A percentile compares a stretch with the other conserved stretches of the same genome.
Conservation (phyloP, 768 basidiomycete genomes). For the Trametes gibbosa region DNA sequence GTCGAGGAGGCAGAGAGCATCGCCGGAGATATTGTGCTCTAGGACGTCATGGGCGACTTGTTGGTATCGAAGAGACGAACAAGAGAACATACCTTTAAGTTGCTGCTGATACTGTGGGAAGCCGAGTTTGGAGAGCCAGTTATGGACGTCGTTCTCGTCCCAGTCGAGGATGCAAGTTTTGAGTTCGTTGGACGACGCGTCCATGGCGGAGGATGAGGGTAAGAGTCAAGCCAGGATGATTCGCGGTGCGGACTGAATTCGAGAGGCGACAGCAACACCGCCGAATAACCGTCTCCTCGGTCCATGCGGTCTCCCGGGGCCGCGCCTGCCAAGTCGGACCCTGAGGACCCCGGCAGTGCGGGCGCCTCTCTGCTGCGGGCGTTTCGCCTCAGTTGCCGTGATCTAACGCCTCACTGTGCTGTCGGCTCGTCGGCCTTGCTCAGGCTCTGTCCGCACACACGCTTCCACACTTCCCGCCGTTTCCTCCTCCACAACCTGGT, state of each 20-base stretch:
- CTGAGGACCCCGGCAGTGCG: neutral
- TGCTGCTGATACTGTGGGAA: constrained; percentile 82
- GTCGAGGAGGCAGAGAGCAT: constrained; percentile 81
- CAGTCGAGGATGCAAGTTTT: constrained; percentile 48
- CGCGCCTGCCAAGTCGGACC: neutral
- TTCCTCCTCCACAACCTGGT: neutral
- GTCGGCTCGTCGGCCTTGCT: too few species aligned
- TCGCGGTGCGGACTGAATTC: constrained; percentile 10
- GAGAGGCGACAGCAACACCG: constrained; percentile 20
- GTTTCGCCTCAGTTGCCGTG: constrained; percentile 1
- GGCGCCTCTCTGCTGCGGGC: neutral
- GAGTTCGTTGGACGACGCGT: constrained; percentile 30
- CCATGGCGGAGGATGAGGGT: constrained; percentile 25
- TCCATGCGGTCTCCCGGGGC: constrained; percentile 2
- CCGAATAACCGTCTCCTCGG: neutral
- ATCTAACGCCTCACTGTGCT: neutral
- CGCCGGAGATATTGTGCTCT: constrained; percentile 94
- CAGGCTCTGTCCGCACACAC: neutral
- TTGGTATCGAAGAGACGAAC: constrained; percentile 15
- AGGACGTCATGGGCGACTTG: constrained; percentile 5
- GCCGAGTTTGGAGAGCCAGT: constrained; percentile 75
- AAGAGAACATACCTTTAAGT: constrained; percentile 59
- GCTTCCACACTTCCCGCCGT: neutral
- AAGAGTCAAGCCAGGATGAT: constrained; percentile 13
- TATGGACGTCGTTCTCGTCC: constrained; percentile 76